Evolutionary conservation across 306 rosid species (phyloP).

Genomic region (Phaseolus lunatus): DNA sequence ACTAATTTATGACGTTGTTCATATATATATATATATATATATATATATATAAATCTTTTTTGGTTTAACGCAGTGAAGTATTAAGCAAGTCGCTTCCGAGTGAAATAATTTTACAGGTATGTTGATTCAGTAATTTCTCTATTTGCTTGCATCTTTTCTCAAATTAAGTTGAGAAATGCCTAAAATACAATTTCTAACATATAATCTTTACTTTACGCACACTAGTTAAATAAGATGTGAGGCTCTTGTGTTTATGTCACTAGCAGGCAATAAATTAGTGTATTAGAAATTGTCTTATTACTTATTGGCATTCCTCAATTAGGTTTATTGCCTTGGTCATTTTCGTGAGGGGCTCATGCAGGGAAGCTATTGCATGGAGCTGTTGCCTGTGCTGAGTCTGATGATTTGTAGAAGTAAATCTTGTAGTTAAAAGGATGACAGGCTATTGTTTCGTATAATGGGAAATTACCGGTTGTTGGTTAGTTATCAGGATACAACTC

Average conservation of each 20-base stretch:
- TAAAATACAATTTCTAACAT: neutral
- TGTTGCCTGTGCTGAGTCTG: constrained; percentile 6
- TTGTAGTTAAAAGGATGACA: neutral
- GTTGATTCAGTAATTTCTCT: constrained; percentile 29
- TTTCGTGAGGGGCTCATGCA: constrained; percentile 27
- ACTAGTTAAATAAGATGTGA: neutral
- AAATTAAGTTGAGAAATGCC: neutral
- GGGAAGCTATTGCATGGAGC: neutral
- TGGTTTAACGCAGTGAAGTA: constrained; percentile 73
- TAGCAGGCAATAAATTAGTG: neutral
- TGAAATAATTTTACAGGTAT: constrained; percentile 82
- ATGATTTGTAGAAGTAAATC: constrained; percentile 13
- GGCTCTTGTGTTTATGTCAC: neutral
- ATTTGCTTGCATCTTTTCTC: neutral
- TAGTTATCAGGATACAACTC: neutral
- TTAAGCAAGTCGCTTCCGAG: constrained; percentile 72
- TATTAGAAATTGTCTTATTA: neutral
- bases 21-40: neutral
- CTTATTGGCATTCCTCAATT: neutral
- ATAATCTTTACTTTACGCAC: neutral
- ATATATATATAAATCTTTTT: neutral
- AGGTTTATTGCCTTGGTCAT: constrained; percentile 29
- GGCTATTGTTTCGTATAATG: constrained; percentile 20
- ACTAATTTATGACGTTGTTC: neutral
- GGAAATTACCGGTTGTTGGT: neutral